Percentiles rank a stretch among this genome's conserved stretches.
These are phyloP conservation scores for Aspergillus puulaauensis DNA, from an alignment of 2,329 filamentous ascomycete genomes.

Conservation along the genomic window DNA sequence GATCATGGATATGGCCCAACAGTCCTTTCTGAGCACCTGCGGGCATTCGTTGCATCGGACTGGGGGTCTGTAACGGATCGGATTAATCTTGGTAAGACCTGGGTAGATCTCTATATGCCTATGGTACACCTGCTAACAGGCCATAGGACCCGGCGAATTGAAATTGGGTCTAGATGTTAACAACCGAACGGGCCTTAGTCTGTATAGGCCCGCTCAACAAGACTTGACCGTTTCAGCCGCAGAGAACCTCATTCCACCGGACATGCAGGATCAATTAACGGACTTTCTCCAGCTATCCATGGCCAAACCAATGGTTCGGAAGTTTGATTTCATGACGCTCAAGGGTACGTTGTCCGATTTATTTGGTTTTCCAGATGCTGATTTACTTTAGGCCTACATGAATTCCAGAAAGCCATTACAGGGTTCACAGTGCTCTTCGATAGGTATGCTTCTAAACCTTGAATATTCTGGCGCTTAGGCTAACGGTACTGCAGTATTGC, in stretches of 20 bases:
- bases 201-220: constrained; percentile 71
- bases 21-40: constrained; percentile 72
- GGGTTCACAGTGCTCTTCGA: constrained; percentile 77
- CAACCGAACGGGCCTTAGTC: constrained; percentile 61
- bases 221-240: constrained; percentile 76
- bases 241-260: constrained; percentile 63
- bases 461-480: neutral
- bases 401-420: constrained; percentile 75
- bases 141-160: constrained; percentile 65
- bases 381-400: constrained; percentile 62
- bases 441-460: constrained; percentile 38
- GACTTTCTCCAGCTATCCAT: constrained; percentile 61
- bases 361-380: constrained; percentile 8
- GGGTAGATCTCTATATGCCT: neutral
- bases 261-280: constrained; percentile 62
- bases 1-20: constrained; percentile 63
- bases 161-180: constrained; percentile 65
- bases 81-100: constrained; percentile 65
- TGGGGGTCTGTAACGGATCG: constrained; percentile 79
- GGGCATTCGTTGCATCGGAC: constrained; percentile 72
- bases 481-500: constrained; percentile 52
- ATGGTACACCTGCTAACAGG: constrained; percentile 14
- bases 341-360: constrained; percentile 27
- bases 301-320: constrained; percentile 66
- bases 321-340: constrained; percentile 65